Base-by-base conservation (phyloP, 176 grass and related monocot genomes). In the Poa annua region DNA sequence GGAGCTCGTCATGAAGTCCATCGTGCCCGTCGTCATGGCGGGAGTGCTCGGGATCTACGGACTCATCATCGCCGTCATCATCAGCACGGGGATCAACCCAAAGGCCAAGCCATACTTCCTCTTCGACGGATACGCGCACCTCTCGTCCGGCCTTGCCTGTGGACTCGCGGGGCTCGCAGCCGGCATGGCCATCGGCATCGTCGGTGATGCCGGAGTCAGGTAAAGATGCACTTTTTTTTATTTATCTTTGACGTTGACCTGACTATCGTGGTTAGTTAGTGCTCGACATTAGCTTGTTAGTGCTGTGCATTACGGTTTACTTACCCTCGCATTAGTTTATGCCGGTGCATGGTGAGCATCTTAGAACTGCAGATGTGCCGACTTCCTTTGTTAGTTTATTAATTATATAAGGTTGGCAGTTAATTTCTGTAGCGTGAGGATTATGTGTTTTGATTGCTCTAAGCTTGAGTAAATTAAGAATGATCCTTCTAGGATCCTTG, bases 1-100 rank as follows among this genome's bases (percentile, higher is more conserved):
- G 63, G 96, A 98, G 85, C 92, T 98, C 48, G 96, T 98, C 12
- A 98, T 98, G 96, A 98, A 98, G 79, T 98, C 96, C 80, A 98
- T 98, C 85, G 96, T 98, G 78, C 96, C 96, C 56, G 96, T 98
- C 3, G 96, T 98, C 85, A 98, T 98, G 96, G 96, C 96, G 53
- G 96, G 96, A 69, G 96, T 98, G 83, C 96, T 98, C 35, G 96
- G 96, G 63, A 98, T 98, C 73, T 98, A 98, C 54, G 96, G 96
- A 0, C 86, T 96, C 66, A 98, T 98, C 73, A 98, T 98, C 48
- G 96, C 96, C 12, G 96, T 98, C 66, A 98, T 98, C 84, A 98
- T 98, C 83, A 92, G 89, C 32, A 98, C 96, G 0, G 96, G 96
- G 75, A 98, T 98, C 55, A 98, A 95, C 87, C 96, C 96, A 66